These are phyloP conservation scores for Eragrostis tef DNA, from an alignment of 202 grass and related monocot genomes.

Conservation along the genomic window DNA sequence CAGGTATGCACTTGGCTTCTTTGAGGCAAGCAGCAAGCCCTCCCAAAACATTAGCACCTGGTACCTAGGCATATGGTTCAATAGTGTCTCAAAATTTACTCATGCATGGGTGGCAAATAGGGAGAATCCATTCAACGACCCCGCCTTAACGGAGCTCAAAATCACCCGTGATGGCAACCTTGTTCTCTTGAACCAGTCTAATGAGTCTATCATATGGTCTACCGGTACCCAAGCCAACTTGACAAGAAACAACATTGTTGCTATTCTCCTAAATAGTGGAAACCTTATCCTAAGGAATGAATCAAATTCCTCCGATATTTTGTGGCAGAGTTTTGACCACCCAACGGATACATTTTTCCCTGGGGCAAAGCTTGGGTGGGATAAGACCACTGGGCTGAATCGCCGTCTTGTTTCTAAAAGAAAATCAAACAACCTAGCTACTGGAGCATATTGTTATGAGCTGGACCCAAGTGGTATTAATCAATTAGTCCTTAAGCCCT, in stretches of 20 bases:
- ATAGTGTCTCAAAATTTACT: constrained; percentile 42
- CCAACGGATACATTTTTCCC: constrained; percentile 33
- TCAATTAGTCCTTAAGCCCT: background rate
- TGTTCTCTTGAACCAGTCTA: background rate
- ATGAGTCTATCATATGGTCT: constrained; percentile 15
- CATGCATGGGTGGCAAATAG: constrained; percentile 44
- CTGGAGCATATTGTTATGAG: constrained; percentile 3
- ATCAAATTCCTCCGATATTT: background rate
- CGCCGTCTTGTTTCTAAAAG: constrained; percentile 33
- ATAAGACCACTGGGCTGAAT: constrained; percentile 34
- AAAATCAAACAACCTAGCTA: constrained; percentile 9
- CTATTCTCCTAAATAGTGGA: background rate
- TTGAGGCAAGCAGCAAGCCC: background rate
- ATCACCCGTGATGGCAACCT: constrained; percentile 53
- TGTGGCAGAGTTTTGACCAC: constrained; percentile 49
- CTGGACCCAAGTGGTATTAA: constrained; percentile 20
- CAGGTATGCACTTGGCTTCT: constrained; percentile 45
- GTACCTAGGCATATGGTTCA: constrained; percentile 73
- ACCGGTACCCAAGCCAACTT: background rate
- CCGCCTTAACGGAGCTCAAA: constrained; percentile 16
- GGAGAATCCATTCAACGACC: constrained; percentile 43
- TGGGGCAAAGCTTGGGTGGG: constrained; percentile 17
- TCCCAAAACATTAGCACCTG: constrained; percentile 19
- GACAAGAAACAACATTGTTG: constrained; percentile 23
- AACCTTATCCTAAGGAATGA: constrained; percentile 18